Evolutionary conservation across 2,329 filamentous ascomycete species (phyloP).

Genomic region (Sporothrix pallida): DNA sequence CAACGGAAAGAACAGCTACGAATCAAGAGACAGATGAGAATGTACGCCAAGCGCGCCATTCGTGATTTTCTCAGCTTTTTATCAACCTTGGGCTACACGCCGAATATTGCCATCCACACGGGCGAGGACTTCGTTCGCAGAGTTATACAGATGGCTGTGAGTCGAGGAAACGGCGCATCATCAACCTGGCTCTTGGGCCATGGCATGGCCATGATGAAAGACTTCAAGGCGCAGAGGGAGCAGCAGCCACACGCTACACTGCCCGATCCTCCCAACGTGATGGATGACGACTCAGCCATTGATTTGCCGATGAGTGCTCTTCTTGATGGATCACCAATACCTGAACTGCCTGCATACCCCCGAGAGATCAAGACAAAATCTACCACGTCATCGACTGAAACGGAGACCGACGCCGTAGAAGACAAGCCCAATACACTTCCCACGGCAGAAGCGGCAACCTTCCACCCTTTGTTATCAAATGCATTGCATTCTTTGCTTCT

Average conservation of each 20-base stretch:
- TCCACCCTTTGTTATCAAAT: constrained; percentile 80
- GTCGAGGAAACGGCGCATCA: neutral
- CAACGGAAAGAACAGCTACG: neutral
- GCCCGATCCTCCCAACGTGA: neutral
- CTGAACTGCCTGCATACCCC: constrained; percentile 72
- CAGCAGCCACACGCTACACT: constrained; percentile 41
- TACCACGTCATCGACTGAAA: neutral
- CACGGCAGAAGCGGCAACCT: constrained; percentile 68
- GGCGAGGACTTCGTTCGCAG: constrained; percentile 60
- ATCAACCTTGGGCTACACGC: constrained; percentile 78
- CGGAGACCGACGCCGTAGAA: neutral
- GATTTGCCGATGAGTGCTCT: constrained; percentile 62
- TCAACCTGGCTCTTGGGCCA: neutral
- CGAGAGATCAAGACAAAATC: neutral
- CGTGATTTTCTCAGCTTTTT: constrained; percentile 77
- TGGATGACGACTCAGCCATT: constrained; percentile 34
- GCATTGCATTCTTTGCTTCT: constrained; percentile 79
- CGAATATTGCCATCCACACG: constrained; percentile 66
- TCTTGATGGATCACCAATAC: constrained; percentile 71
- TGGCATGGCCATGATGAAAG: neutral
- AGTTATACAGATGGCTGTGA: neutral
- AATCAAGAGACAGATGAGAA: constrained; percentile 61
- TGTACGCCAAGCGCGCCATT: constrained; percentile 75
- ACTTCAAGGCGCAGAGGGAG: constrained; percentile 26
- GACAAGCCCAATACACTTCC: constrained; percentile 60